phyloP scores from a whole-genome alignment of 164 flowering plant species.

The Berberis thunbergii region DNA sequence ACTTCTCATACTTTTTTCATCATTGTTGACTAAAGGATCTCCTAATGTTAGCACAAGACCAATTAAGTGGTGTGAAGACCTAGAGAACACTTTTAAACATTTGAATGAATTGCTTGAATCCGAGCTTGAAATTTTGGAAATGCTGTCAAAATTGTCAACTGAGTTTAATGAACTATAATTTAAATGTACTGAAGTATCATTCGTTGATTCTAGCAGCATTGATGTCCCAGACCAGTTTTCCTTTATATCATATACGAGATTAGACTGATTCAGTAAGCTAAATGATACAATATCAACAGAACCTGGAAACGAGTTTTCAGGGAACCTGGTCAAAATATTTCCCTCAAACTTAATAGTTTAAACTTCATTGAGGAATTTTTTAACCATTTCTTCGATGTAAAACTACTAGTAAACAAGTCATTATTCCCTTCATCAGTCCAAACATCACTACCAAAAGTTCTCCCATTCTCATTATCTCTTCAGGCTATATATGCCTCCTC shows the following conservation, averaged over 20 bases:
- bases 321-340: slow-evolving; percentile 46
- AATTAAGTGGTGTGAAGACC: slow-evolving; percentile 43
- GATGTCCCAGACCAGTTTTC: slow-evolving; percentile 13
- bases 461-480: too few relatives aligned
- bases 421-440: slow-evolving; percentile 8
- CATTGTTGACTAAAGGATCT: slow-evolving; percentile 16
- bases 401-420: slow-evolving; percentile 13
- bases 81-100: slow-evolving; percentile 67
- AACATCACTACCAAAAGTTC: not conserved
- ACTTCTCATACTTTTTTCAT: slow-evolving; percentile 17
- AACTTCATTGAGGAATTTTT: slow-evolving; percentile 42
- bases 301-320: slow-evolving; percentile 51
- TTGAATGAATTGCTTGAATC: slow-evolving; percentile 18
- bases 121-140: slow-evolving; percentile 11
- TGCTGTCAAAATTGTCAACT: slow-evolving; percentile 12
- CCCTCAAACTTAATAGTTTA: slow-evolving; percentile 48
- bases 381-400: slow-evolving; percentile 57
- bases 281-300: slow-evolving; percentile 71
- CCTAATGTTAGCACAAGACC: slow-evolving; percentile 48
- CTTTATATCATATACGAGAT: slow-evolving; percentile 16
- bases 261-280: slow-evolving; percentile 28
- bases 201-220: slow-evolving; percentile 7
- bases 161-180: slow-evolving; percentile 11
- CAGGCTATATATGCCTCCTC: too few relatives aligned
- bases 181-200: slow-evolving; percentile 9